Evolutionary conservation across 2,329 filamentous ascomycete genomes (phyloP), one percentile per base, ranked within the genome.

Genomic region (Fusarium marasasianum): DNA sequence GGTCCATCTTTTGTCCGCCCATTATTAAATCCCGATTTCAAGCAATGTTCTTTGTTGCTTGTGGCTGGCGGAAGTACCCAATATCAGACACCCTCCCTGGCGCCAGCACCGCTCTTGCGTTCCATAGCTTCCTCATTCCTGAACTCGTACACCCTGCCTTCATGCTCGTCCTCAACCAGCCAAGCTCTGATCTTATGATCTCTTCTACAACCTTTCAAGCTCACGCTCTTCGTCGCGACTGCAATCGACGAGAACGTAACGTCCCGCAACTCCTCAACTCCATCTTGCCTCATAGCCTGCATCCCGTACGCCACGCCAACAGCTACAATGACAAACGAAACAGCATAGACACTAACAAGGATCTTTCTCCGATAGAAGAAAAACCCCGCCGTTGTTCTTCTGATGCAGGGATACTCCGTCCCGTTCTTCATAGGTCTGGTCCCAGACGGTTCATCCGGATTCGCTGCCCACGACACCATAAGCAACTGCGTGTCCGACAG

Each of bases 401-500:
- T 71, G 15, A 45, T 48, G 20, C 73, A 76, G 0, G 60, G 57
- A n/a, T 71, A 69, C 10, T 40, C 29, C 2, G 66, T 75, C 4
- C 58, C 60, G 1, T 31, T 31, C 14, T 43, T 65, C 26, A 64
- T 62, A 8, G 43, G 15, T 2, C 37, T 4, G 1, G 57, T 58
- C 1, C 72, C 73, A 3, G 73, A 72, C 4, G 43, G 44, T 24
- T 68, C 38, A 40, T 56, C 48, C 3, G 62, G 50, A 40, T 76
- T 48, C 12, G 56, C 54, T 2, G 72, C 72, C 73, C 73, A 75
- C 3, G 63, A 45, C 8, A 76, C 73, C 20, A 53, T 62, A 10
- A 72, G 50, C 24, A 76, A 22, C 26, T 75, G 70, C 0, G 66
- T 64, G 9, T 76, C 68, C 1, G 70, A 69, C 31, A 76, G 38